Conservation (phyloP, 2,329 filamentous ascomycete species). For the Exophiala sp. region DNA sequence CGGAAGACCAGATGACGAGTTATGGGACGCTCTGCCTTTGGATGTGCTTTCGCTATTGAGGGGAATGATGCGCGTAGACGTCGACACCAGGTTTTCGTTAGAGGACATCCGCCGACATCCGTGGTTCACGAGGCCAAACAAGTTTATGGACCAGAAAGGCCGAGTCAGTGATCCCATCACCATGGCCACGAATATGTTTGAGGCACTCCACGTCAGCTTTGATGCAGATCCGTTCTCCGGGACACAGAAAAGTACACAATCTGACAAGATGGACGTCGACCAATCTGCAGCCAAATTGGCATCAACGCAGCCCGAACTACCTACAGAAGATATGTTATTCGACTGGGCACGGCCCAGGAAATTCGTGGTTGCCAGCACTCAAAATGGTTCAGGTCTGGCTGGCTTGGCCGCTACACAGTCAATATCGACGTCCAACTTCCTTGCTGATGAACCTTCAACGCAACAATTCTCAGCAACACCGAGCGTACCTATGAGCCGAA, state of each 20-base stretch:
- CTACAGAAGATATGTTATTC: constrained; percentile 69
- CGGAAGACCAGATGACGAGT: constrained; percentile 76
- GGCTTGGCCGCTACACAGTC: constrained; percentile 46
- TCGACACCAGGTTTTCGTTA: constrained; percentile 74
- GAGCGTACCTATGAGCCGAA: constrained; percentile 75
- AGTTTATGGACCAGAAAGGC: constrained; percentile 70
- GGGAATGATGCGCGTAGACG: constrained; percentile 86
- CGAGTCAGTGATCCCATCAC: constrained; percentile 72
- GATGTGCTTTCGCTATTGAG: constrained; percentile 77
- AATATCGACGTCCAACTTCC: constrained; percentile 38
- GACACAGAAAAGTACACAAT: constrained; percentile 35
- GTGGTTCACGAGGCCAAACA: constrained; percentile 86
- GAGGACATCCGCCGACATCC: constrained; percentile 84
- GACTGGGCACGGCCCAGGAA: constrained; percentile 79
- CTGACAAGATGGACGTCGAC: constrained; percentile 70
- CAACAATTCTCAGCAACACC: constrained; percentile 79
- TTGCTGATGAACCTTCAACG: constrained; percentile 80
- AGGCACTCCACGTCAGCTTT: constrained; percentile 85
- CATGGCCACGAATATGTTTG: constrained; percentile 92
- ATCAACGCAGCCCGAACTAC: constrained; percentile 81
- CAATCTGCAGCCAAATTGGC: constrained; percentile 55
- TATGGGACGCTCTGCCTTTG: constrained; percentile 76
- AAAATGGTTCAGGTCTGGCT: constrained; percentile 13
- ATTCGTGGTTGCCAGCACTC: constrained; percentile 41
- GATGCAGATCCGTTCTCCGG: constrained; percentile 60